Base-by-base conservation (phyloP, 2,329 filamentous ascomycete species). In the Ceratocystis ficicola region DNA sequence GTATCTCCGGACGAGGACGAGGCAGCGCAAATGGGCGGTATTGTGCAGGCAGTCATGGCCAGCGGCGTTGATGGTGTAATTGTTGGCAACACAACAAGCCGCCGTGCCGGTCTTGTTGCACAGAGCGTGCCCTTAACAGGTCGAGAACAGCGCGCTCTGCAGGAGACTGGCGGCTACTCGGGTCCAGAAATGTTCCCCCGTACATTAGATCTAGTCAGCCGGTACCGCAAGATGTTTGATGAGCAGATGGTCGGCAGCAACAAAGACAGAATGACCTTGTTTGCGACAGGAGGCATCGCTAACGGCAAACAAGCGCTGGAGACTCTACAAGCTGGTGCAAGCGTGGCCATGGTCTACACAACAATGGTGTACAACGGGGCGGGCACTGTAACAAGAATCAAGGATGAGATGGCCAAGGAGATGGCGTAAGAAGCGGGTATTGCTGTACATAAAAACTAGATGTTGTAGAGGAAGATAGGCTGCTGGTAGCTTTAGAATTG, bases 1-100 rank as follows among this genome's bases (percentile, higher is more conserved):
- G 93, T 99, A 22, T 95, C 90, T 67, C 94, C 94, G 0, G 94
- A 99, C 71, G 94, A 97, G 76, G 90, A 96, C 73, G 85, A 87
- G 22, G 86, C 91, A 64, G 79, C 85, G 66, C 91, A 99, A 74
- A 84, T 99, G 68, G 82, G 86, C 52, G 94, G 92, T 7, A 95
- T 99, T 66, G 93, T 90, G 68, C 84, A 91, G 70, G 92, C 92
- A 0, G 86, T 96, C 12, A 88, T 85, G 79, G 80, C 80, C 70
- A 90, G 89, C 68, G 92, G 92, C 5, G 92, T 97, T 1, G 92
- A 96, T 71, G 94, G 94, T 32, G 85, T 99, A 44, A 96, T 99
- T 69, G 93, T 99, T 3, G 94, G 93, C 10, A 99, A 99, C 78
- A 99, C 94, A 0, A 99, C 94, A 2, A 95, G 94, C 76, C 66